Evolutionary conservation across 176 grass and related monocot species (phyloP), one percentile per base, ranked within the genome.

Genomic region (Oryza glaberrima): DNA sequence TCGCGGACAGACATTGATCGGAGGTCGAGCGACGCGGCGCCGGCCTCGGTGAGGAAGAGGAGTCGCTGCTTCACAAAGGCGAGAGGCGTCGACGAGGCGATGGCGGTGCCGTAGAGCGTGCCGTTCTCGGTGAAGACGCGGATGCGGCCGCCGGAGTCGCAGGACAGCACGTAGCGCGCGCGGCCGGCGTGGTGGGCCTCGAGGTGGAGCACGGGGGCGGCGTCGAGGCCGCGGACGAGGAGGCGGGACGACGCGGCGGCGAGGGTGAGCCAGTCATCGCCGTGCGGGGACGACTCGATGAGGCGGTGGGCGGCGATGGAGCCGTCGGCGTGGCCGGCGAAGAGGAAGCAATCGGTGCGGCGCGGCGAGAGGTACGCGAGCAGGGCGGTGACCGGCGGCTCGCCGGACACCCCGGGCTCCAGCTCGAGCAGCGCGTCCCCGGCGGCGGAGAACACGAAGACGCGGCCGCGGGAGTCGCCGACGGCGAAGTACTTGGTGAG

Each of bases 31-130:
- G 91, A 95, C 0, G 89, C 96, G 3, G 96, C 96, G 9, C 96
- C 89, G 0, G 83, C 80, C 83, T 98, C 91, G 5, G 96, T 95
- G 69, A 98, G 87, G 82, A 98, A 98, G 30, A 95, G 87, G 66
- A 94, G 96, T 7, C 96, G 90, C 77, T 98, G 96, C 91, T 95
- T 98, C 11, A 92, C 92, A 54, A 98, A 95, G 69, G 93, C 96
- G 4, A 98, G 83, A 2, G 96, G 89, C 73, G 82, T 87, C 46
- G 89, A 91, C 0, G 91, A 94, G 46, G 91, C 91, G 75, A 97
- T 94, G 65, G 94, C 94, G 4, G 91, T 97, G 66, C 94, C 96
- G 69, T 93, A 98, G 81, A 98, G 88, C 63, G 96, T 94, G 79
- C 93, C 96, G 72, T 94, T 95, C 86, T 98, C 96, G 5, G 96